Percentiles rank a stretch among this genome's conserved stretches.
Conservation (phyloP, 129 eudicot species). For the Kitagawia praeruptora region DNA sequence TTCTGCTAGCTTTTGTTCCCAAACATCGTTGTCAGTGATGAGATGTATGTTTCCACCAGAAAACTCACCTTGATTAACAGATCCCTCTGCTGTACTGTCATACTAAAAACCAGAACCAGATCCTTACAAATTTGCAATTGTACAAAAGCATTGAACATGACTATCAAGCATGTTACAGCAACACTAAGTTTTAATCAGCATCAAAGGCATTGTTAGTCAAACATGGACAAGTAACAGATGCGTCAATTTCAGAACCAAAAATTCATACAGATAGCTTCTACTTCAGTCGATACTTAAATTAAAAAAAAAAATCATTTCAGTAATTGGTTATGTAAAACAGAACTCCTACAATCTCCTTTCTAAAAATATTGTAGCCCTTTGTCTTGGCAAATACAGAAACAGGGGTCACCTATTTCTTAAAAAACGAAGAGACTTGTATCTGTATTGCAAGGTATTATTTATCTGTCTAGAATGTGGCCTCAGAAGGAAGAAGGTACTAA, state of each 20-base stretch:
- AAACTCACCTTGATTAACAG: constrained; percentile 21
- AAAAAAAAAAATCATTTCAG: background rate
- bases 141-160: background rate
- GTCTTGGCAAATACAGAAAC: background rate
- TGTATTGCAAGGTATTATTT: background rate
- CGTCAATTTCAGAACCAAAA: background rate
- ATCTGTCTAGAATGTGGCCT: background rate
- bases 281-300: background rate
- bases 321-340: background rate
- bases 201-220: background rate
- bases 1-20: constrained; percentile 38
- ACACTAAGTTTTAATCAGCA: background rate
- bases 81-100: constrained; percentile 20
- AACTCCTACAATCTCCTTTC: background rate
- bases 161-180: background rate
- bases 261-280: background rate
- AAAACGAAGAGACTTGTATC: background rate
- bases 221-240: background rate
- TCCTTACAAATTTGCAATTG: constrained; percentile 7
- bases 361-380: background rate
- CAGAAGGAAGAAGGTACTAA: background rate
- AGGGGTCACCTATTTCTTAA: background rate
- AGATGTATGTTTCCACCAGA: constrained; percentile 54
- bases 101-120: constrained; percentile 10
- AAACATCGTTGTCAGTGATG: constrained; percentile 30